These are phyloP conservation scores for Bryoerythrophyllum caledonicum DNA, from an alignment of 225 moss, liverwort and hornwort genomes.

Conservation along the genomic window DNA sequence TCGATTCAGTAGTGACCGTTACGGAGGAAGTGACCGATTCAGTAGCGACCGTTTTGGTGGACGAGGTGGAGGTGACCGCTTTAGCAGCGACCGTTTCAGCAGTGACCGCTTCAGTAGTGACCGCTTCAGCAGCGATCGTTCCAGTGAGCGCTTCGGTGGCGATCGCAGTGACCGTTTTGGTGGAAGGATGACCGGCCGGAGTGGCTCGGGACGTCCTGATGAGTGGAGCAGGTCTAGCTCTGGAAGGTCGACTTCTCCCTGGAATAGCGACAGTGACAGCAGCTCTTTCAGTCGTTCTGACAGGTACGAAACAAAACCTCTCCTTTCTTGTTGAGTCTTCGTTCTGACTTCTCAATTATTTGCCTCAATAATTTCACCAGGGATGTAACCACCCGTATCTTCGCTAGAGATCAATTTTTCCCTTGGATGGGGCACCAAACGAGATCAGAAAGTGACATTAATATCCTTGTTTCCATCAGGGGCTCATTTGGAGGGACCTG, in stretches of 20 bases:
- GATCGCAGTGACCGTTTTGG: constrained; percentile 14
- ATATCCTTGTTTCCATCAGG: constrained; percentile 29
- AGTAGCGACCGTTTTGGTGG: constrained; percentile 23
- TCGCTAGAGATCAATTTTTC: background rate
- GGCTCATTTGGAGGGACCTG: constrained; percentile 67
- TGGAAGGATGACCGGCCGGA: constrained; percentile 39
- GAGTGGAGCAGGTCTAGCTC: constrained; percentile 28
- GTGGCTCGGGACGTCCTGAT: constrained; percentile 34
- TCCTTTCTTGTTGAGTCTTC: background rate
- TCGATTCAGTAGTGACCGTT: constrained; percentile 31
- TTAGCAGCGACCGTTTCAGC: constrained; percentile 20
- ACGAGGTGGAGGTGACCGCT: constrained; percentile 15
- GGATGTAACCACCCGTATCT: background rate
- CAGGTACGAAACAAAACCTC: constrained; percentile 2
- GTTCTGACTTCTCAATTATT: background rate
- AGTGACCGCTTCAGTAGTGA: constrained; percentile 19
- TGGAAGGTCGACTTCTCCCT: constrained; percentile 19
- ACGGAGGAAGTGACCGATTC: constrained; percentile 51
- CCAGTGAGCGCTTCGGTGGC: background rate
- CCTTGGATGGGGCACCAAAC: background rate
- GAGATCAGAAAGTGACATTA: background rate
- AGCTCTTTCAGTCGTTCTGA: constrained; percentile 22
- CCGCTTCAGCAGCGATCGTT: constrained; percentile 15
- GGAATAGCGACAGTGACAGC: constrained; percentile 29
- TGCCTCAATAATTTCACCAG: too few relatives aligned